phyloP scores from a whole-genome alignment of 2,329 filamentous ascomycete species.

The Fusarium burgessii region DNA sequence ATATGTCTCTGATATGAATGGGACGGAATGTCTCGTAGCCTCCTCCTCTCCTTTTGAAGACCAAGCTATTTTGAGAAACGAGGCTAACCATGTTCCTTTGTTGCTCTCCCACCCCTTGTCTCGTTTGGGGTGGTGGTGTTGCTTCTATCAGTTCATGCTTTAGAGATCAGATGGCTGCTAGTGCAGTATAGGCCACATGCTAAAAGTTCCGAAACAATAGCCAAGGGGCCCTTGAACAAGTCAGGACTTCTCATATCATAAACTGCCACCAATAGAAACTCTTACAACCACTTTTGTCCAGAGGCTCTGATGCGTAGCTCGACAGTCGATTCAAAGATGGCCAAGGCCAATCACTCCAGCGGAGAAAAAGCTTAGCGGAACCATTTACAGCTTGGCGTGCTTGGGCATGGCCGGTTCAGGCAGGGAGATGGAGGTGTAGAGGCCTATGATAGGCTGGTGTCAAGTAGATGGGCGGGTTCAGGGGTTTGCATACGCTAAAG shows the following conservation, averaged over 20 bases:
- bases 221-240: constrained; percentile 1
- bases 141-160: constrained; percentile 17
- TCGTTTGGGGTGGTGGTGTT: background rate
- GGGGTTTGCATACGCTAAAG: constrained; percentile 17
- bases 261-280: background rate
- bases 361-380: constrained; percentile 29
- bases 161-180: constrained; percentile 13
- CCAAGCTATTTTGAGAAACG: constrained; percentile 24
- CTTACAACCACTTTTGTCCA: background rate
- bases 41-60: background rate
- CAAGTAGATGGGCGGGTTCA: background rate
- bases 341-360: constrained; percentile 20
- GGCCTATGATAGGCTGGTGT: background rate
- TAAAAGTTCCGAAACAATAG: constrained; percentile 35
- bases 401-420: constrained; percentile 27
- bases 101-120: background rate
- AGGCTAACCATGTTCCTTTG: constrained; percentile 6
- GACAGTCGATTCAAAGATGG: constrained; percentile 3
- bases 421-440: constrained; percentile 13
- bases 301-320: constrained; percentile 25
- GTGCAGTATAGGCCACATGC: constrained; percentile 6
- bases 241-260: background rate
- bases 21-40: constrained; percentile 2
- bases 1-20: constrained; percentile 34
- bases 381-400: constrained; percentile 20